A percentile compares a stretch with the other conserved stretches of the same genome.
phyloP scores from a whole-genome alignment of 2,329 filamentous ascomycete species.

The Diaporthe aspalathi region DNA sequence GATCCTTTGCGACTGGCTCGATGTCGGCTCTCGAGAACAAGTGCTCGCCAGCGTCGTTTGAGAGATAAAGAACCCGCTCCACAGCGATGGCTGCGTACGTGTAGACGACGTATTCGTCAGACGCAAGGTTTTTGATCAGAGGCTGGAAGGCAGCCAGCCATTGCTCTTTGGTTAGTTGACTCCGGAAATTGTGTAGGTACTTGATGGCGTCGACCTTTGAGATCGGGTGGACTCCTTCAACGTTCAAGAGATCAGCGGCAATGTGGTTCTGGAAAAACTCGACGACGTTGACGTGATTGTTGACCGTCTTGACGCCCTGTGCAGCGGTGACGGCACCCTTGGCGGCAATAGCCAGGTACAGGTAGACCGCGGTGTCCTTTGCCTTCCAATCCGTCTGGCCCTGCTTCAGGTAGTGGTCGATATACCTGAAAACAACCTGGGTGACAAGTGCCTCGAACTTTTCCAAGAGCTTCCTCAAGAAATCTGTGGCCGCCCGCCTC shows the following conservation, averaged over 20 bases:
- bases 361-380: constrained; percentile 97
- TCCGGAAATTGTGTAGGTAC: constrained; percentile 96
- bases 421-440: constrained; percentile 86
- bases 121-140: constrained; percentile 90
- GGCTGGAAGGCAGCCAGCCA: constrained; percentile 92
- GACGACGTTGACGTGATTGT: constrained; percentile 86
- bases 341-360: constrained; percentile 93
- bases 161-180: constrained; percentile 89
- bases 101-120: constrained; percentile 94
- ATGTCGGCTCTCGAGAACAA: constrained; percentile 86
- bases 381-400: constrained; percentile 90
- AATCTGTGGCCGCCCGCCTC: constrained; percentile 92
- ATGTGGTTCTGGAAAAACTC: constrained; percentile 96
- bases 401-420: constrained; percentile 86
- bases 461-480: constrained; percentile 87
- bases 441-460: constrained; percentile 90
- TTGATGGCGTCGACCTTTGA: constrained; percentile 98
- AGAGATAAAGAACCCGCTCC: constrained; percentile 90
- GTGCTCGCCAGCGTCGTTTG: constrained; percentile 78
- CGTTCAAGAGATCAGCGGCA: constrained; percentile 83
- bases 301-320: constrained; percentile 91
- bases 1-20: constrained; percentile 82
- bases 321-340: constrained; percentile 89
- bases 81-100: constrained; percentile 97
- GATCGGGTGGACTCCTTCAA: constrained; percentile 78